These are phyloP conservation scores for Schwanniomyces sp. DNA, from an alignment of 805 yeast species.

Conservation along the genomic window DNA sequence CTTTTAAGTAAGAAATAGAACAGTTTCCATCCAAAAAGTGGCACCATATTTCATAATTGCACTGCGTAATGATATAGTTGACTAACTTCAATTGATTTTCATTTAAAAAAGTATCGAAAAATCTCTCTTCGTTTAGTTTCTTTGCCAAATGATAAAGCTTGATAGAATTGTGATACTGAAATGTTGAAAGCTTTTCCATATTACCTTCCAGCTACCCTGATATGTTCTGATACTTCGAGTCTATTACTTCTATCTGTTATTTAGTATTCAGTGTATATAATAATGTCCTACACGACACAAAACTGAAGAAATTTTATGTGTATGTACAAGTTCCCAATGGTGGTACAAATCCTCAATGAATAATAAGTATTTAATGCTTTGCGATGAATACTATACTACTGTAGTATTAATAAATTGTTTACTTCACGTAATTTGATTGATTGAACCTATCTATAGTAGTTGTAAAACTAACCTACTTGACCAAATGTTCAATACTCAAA, in stretches of 20 bases:
- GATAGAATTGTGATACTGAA: constrained; percentile 29
- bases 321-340: not conserved
- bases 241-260: not conserved
- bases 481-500: not conserved
- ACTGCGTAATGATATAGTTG: constrained; percentile 24
- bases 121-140: constrained; percentile 25
- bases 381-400: not conserved
- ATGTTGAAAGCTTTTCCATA: constrained; percentile 41
- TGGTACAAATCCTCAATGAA: not conserved
- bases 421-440: not conserved
- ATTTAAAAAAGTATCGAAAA: constrained; percentile 36
- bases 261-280: not conserved
- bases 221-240: not conserved
- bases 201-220: not conserved
- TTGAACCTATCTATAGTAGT: not conserved
- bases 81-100: constrained; percentile 35
- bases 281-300: not conserved
- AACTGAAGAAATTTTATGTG: not conserved
- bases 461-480: not conserved
- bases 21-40: constrained; percentile 42
- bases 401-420: not conserved
- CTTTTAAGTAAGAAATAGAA: constrained; percentile 15
- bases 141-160: constrained; percentile 38
- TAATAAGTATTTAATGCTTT: not conserved
- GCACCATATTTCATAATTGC: constrained; percentile 33